Conservation (phyloP, 352 stramenopile genomes). For the Pythium oligandrum region DNA sequence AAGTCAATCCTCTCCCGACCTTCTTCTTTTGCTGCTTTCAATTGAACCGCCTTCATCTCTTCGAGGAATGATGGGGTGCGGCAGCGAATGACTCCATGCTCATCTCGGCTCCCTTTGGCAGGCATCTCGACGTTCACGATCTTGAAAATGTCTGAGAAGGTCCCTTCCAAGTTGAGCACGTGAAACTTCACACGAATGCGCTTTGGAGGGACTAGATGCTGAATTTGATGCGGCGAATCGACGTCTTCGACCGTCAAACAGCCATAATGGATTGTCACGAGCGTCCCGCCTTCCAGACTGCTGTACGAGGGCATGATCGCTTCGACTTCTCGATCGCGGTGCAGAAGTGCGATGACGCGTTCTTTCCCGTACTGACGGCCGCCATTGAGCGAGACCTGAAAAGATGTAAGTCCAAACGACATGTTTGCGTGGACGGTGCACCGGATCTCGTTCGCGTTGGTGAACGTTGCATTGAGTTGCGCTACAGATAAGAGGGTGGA, state of each 20-base stretch:
- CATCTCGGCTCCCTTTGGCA: neutral
- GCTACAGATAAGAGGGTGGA: slow-evolving; percentile 17
- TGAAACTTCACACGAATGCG: slow-evolving; percentile 51
- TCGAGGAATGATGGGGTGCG: slow-evolving; percentile 52
- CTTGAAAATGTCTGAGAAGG: slow-evolving; percentile 9
- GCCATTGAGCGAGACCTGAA: slow-evolving; percentile 59
- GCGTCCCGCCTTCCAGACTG: slow-evolving; percentile 33
- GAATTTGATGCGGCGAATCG: slow-evolving; percentile 38
- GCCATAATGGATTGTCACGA: slow-evolving; percentile 25
- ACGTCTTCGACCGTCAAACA: slow-evolving; percentile 34
- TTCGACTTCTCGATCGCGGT: slow-evolving; percentile 43
- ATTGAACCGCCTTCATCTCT: slow-evolving; percentile 26
- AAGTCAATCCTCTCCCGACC: neutral
- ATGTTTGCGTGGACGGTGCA: slow-evolving; percentile 63
- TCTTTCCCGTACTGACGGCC: slow-evolving; percentile 48
- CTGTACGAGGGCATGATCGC: slow-evolving; percentile 28
- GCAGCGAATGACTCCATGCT: slow-evolving; percentile 27
- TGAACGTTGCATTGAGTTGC: slow-evolving; percentile 49
- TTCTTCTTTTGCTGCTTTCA: too few relatives aligned
- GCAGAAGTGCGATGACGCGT: slow-evolving; percentile 32
- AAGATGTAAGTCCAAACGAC: slow-evolving; percentile 52
- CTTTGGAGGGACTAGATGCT: slow-evolving; percentile 38
- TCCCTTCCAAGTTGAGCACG: slow-evolving; percentile 22
- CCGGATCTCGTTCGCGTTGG: slow-evolving; percentile 37
- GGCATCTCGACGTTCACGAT: slow-evolving; percentile 23